These are phyloP conservation scores for Lecanoromycetidae sp. DNA, from an alignment of 2,329 filamentous ascomycete species.

Conservation along the genomic window DNA sequence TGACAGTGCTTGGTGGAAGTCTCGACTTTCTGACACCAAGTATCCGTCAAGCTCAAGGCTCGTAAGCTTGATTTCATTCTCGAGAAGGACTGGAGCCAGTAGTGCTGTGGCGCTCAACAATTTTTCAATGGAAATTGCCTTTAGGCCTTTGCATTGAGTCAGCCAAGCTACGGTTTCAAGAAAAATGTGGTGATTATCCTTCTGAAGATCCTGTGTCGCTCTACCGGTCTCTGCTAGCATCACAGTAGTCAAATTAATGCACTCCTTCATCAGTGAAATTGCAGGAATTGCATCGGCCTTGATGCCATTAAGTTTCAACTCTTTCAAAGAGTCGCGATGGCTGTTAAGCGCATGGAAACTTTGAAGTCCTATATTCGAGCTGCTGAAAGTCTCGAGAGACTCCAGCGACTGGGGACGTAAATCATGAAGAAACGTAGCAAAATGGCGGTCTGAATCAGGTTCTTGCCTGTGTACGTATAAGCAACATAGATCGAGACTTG, in stretches of 20 bases:
- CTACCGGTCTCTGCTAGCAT: conserved; percentile 34
- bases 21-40: conserved; percentile 35
- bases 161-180: conserved; percentile 42
- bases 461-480: conserved; percentile 6
- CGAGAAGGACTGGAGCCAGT: conserved; percentile 37
- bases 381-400: conserved; percentile 43
- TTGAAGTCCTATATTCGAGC: conserved; percentile 39
- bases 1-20: conserved; percentile 42
- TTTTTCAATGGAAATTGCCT: conserved; percentile 36
- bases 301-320: conserved; percentile 36
- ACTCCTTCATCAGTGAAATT: conserved; percentile 37
- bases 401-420: conserved; percentile 43
- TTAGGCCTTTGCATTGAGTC: conserved; percentile 36
- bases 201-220: conserved; percentile 34
- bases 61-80: conserved; percentile 36
- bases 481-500: neutral
- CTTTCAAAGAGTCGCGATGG: conserved; percentile 41
- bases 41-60: conserved; percentile 41
- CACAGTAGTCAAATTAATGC: conserved; percentile 36
- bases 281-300: conserved; percentile 35
- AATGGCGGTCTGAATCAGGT: conserved; percentile 14
- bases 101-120: conserved; percentile 42
- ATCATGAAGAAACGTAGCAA: conserved; percentile 45
- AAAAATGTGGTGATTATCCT: conserved; percentile 40
- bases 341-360: conserved; percentile 41